Conservation (phyloP, 2,329 filamentous ascomycete genomes). For the Alternaria ventricosa region DNA sequence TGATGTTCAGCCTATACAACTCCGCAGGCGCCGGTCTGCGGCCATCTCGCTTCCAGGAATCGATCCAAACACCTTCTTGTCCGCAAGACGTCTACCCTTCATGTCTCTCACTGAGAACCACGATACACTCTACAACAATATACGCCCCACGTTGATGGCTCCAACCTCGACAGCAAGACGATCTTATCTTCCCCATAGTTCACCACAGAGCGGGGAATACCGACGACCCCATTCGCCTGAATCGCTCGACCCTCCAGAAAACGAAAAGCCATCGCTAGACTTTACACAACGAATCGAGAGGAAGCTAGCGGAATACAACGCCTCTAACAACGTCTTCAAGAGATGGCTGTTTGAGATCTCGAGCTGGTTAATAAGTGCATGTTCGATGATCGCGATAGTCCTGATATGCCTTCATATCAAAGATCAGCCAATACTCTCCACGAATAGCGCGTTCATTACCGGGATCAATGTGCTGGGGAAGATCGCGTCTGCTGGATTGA, state of each 20-base stretch:
- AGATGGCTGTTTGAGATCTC: background rate
- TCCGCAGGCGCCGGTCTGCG: background rate
- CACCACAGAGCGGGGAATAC: too few relatives aligned
- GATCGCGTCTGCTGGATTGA: slow-evolving; percentile 24
- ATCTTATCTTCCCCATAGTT: too few relatives aligned
- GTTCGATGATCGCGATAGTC: too few relatives aligned
- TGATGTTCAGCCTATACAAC: background rate
- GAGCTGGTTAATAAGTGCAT: background rate
- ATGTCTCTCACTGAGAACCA: too few relatives aligned
- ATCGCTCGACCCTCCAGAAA: background rate
- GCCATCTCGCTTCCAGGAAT: background rate
- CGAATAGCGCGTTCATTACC: too few relatives aligned
- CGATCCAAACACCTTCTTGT: background rate
- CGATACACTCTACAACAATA: too few relatives aligned
- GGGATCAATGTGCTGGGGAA: slow-evolving; percentile 20
- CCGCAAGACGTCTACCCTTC: background rate
- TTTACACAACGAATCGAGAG: background rate
- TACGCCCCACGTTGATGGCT: too few relatives aligned
- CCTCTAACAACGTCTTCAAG: background rate
- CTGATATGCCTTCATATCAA: too few relatives aligned
- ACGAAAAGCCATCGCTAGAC: background rate
- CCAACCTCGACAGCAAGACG: too few relatives aligned
- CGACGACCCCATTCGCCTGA: too few relatives aligned
- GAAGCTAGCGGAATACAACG: background rate
- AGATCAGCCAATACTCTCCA: too few relatives aligned